Evolutionary conservation across 768 basidiomycete genomes (phyloP).

Genomic region (Mycena polygramma): DNA sequence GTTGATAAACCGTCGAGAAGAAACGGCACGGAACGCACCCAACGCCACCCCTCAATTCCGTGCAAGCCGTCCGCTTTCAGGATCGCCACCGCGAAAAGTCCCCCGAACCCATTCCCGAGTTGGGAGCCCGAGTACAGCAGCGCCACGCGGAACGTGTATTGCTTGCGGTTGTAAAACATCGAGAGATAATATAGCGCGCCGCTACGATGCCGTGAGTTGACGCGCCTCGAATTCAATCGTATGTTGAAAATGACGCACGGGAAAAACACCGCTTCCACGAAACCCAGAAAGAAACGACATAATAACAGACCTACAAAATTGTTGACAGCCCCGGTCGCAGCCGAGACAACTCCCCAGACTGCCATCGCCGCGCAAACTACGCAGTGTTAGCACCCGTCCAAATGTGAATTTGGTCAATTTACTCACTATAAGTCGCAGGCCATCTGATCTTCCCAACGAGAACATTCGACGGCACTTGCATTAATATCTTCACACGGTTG

Average conservation of each 20-base stretch:
- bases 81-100: conserved; percentile 63
- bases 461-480: conserved; percentile 38
- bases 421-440: conserved; percentile 32
- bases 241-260: conserved; percentile 51
- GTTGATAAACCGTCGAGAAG: background rate
- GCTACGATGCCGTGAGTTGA: conserved; percentile 48
- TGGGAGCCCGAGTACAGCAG: conserved; percentile 65
- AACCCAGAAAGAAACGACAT: conserved; percentile 66
- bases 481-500: conserved; percentile 14
- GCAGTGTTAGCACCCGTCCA: background rate
- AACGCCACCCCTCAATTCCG: conserved; percentile 68
- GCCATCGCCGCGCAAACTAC: conserved; percentile 34
- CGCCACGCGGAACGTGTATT: conserved; percentile 47
- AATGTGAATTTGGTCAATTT: too few relatives aligned
- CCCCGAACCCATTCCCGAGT: conserved; percentile 66
- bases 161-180: conserved; percentile 33
- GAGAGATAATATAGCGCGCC: conserved; percentile 24
- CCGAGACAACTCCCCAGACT: conserved; percentile 33
- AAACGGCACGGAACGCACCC: conserved; percentile 29
- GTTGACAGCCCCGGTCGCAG: conserved; percentile 29
- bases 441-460: conserved; percentile 33
- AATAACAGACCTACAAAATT: conserved; percentile 58
- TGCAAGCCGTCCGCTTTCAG: conserved; percentile 61
- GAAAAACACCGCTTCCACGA: conserved; percentile 64
- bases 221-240: too few relatives aligned